Conservation (phyloP, 306 rosid species). For the Dryas alaskensis region DNA sequence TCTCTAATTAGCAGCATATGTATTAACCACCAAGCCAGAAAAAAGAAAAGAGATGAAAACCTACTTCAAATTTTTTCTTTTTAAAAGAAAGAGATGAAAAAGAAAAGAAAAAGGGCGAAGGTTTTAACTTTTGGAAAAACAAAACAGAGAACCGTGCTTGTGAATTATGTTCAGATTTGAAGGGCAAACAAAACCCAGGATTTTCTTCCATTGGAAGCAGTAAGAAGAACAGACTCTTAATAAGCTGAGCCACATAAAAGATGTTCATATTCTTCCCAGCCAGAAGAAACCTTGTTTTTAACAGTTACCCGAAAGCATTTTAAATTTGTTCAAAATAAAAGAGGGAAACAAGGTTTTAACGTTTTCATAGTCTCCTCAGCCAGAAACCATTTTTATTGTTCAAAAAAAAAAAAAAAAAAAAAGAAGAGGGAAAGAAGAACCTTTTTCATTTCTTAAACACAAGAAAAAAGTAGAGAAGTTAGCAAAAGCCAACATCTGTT, state of each 20-base stretch:
- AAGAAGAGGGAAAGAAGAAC: not conserved
- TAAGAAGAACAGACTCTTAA: not conserved
- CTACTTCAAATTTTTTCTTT: not conserved
- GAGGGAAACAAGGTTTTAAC: no score
- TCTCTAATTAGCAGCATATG: not conserved
- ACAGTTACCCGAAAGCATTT: not conserved
- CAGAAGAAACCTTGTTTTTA: not conserved
- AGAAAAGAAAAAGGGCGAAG: not conserved
- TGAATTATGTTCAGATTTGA: not conserved
- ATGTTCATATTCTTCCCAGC: not conserved
- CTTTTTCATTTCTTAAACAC: not conserved
- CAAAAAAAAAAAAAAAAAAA: not conserved
- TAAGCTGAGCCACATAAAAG: not conserved
- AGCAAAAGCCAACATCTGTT: not conserved
- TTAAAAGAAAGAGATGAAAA: not conserved
- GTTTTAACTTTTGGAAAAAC: not conserved
- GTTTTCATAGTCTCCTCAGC: no score
- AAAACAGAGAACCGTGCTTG: not conserved
- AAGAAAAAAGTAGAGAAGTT: not conserved
- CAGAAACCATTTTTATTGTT: not conserved
- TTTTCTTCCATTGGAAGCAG: slow-evolving; percentile 3
- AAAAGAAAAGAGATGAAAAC: not conserved
- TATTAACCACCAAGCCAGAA: not conserved
- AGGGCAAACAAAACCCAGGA: not conserved
- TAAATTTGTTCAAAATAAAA: not conserved